Evolutionary conservation across 305 asterid genomes (phyloP).

Genomic region (Solanum chacoense): DNA sequence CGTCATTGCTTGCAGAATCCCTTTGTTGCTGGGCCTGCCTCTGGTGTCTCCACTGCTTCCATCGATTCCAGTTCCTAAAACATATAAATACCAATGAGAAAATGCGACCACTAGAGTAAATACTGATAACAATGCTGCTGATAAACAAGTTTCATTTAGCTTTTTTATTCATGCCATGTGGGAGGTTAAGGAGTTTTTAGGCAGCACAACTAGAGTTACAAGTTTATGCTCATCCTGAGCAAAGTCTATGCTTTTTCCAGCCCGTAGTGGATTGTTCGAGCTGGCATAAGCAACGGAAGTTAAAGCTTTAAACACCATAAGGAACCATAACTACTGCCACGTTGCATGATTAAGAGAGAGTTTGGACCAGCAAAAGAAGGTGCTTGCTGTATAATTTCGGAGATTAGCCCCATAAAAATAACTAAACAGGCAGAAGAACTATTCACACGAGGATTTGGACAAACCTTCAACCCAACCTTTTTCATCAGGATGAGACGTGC

Average conservation of each 20-base stretch:
- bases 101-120: neutral
- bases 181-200: neutral
- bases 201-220: neutral
- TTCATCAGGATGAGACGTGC: neutral
- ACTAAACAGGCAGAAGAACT: neutral
- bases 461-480: neutral
- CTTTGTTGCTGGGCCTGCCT: conserved; percentile 31
- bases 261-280: neutral
- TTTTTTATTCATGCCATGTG: neutral
- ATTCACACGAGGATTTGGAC: neutral
- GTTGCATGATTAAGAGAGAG: neutral
- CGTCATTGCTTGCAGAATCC: conserved; percentile 16
- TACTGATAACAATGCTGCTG: neutral
- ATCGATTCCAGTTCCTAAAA: conserved; percentile 67
- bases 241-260: neutral
- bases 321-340: neutral
- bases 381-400: neutral
- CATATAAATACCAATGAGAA: neutral
- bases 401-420: neutral
- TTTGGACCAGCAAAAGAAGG: neutral
- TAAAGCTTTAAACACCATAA: neutral
- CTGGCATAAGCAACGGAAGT: neutral
- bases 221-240: neutral
- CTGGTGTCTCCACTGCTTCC: conserved; percentile 61
- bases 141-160: neutral